Evolutionary conservation across 495 filamentous ascomycete species (phyloP).

Genomic region (Pyronema domesticum): DNA sequence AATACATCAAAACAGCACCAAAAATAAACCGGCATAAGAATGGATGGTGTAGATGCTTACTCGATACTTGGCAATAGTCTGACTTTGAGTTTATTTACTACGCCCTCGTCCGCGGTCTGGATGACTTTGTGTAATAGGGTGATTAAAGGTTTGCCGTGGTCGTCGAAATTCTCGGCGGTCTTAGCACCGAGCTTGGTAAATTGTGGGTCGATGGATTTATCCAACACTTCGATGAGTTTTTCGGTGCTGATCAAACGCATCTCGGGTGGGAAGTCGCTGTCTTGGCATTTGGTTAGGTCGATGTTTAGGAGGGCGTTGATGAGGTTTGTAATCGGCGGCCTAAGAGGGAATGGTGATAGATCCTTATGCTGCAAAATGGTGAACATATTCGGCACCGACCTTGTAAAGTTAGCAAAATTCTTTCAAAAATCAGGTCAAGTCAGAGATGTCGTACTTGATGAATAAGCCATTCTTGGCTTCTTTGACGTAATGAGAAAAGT

Average conservation of each 20-base stretch:
- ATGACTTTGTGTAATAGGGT: constrained; percentile 54
- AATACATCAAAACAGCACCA: neutral
- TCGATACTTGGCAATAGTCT: constrained; percentile 57
- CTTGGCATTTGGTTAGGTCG: constrained; percentile 34
- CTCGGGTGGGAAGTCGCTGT: constrained; percentile 42
- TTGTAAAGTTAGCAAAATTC: neutral
- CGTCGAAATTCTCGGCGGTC: constrained; percentile 37
- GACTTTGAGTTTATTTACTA: constrained; percentile 43
- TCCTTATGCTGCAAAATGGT: constrained; percentile 45
- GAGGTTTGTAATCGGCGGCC: constrained; percentile 42
- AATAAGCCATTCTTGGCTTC: neutral
- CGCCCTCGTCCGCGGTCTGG: constrained; percentile 47
- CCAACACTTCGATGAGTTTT: constrained; percentile 55
- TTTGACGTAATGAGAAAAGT: constrained; percentile 45
- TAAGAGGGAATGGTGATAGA: constrained; percentile 39
- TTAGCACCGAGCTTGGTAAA: constrained; percentile 29
- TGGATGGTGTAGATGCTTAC: constrained; percentile 1
- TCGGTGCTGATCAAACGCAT: constrained; percentile 45
- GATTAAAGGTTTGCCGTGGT: constrained; percentile 47
- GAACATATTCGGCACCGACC: constrained; percentile 51
- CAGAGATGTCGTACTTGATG: neutral
- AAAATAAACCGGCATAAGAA: neutral
- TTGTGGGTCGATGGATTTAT: constrained; percentile 25
- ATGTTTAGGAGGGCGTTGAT: constrained; percentile 71
- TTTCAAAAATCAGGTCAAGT: neutral